phyloP scores from a whole-genome alignment of 805 yeast genomes.

The Metschnikowia dekortorum region DNA sequence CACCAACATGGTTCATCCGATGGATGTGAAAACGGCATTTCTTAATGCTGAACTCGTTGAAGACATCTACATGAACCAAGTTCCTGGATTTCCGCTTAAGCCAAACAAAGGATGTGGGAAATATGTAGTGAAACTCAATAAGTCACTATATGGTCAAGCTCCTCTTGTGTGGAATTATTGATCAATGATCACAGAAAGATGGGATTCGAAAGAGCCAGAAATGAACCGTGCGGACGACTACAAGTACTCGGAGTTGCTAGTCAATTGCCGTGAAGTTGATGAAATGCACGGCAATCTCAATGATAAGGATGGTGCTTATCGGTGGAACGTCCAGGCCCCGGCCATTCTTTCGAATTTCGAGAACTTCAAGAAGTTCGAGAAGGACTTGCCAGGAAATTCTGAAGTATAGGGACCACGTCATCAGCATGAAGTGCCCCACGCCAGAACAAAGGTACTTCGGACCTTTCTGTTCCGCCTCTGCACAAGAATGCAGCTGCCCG shows the following conservation, averaged over 20 bases:
- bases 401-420: constrained; percentile 30
- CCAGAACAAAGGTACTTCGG: neutral
- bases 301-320: constrained; percentile 39
- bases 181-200: too few relatives aligned
- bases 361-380: constrained; percentile 58
- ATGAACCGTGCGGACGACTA: constrained; percentile 26
- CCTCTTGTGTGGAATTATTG: too few relatives aligned
- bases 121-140: too few relatives aligned
- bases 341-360: constrained; percentile 72
- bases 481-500: neutral
- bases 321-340: constrained; percentile 80
- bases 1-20: too few relatives aligned
- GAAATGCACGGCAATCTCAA: constrained; percentile 30
- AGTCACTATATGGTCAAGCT: too few relatives aligned
- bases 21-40: too few relatives aligned
- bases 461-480: neutral
- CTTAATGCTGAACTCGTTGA: too few relatives aligned
- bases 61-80: too few relatives aligned
- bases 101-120: too few relatives aligned
- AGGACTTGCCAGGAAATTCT: constrained; percentile 42
- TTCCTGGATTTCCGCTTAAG: too few relatives aligned
- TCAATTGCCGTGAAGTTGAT: constrained; percentile 41
- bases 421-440: constrained; percentile 17
- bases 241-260: constrained; percentile 52
- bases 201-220: too few relatives aligned